phyloP scores from a whole-genome alignment of 768 basidiomycete genomes.

The Plicaturopsis crispa region DNA sequence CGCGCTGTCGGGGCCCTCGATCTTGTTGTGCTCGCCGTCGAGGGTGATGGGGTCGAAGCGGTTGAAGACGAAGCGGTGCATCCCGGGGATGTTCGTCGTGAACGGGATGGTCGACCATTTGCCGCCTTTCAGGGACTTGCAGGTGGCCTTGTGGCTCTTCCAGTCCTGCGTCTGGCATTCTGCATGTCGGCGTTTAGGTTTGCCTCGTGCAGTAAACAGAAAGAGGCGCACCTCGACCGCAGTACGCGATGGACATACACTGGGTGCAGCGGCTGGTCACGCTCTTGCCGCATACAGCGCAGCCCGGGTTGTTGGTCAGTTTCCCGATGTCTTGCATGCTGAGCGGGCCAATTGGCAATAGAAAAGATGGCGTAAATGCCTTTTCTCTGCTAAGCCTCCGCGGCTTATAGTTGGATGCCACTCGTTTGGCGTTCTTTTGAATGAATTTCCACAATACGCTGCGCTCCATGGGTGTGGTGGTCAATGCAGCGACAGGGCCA shows the following conservation, averaged over 20 bases:
- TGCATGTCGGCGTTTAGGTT: too few species aligned
- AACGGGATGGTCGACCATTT: constrained; percentile 25
- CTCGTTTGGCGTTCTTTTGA: constrained; percentile 20
- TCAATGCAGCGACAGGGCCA: neutral
- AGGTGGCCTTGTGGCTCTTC: constrained; percentile 27
- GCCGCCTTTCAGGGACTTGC: constrained; percentile 29
- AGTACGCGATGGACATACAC: constrained; percentile 28
- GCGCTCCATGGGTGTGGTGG: constrained; percentile 16
- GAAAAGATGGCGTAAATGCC: constrained; percentile 21
- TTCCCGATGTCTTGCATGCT: constrained; percentile 28
- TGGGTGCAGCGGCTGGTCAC: constrained; percentile 24
- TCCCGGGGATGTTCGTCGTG: constrained; percentile 5
- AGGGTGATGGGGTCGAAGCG: constrained; percentile 13
- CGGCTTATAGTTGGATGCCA: constrained; percentile 19
- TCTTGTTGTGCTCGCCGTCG: constrained; percentile 16
- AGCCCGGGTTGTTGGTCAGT: constrained; percentile 25
- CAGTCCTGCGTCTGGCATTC: constrained; percentile 36
- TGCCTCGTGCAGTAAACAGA: too few species aligned
- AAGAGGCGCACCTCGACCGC: constrained; percentile 22
- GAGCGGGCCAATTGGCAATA: constrained; percentile 29
- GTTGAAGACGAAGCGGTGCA: constrained; percentile 9
- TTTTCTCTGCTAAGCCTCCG: constrained; percentile 13
- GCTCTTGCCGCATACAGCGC: constrained; percentile 30
- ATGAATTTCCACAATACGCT: constrained; percentile 24
- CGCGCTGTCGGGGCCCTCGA: constrained; percentile 3